Evolutionary conservation across 768 basidiomycete species (phyloP), one percentile per base, ranked within the genome.

Genomic region (Mycena capillaripes): DNA sequence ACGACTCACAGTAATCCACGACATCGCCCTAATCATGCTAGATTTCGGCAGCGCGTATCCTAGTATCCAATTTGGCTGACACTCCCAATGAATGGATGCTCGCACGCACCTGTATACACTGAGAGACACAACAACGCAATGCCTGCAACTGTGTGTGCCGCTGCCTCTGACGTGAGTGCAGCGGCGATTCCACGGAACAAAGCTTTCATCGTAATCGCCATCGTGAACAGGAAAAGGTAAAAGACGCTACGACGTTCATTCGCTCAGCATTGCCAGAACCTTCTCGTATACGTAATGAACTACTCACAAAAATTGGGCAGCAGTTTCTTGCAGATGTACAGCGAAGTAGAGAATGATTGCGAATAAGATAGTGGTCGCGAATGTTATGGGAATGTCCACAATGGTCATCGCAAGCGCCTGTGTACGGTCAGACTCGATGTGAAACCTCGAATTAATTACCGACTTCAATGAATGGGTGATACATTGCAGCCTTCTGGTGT

Each of bases 161-260:
- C 81, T 12, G 89, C 85, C 27, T 86, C 83, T 17, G 81, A 78
- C 46, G 82, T 82, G 75, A 89, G 86, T 7, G 82, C 82, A 0
- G 89, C 88, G 0, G 88, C 87, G 1, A 89, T 75, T 0, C 85
- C 82, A 19, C 92, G 85, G 87, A 92, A 94, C 83, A 89, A 88
- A 0, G 87, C 88, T 77, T 90, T 89, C 86, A 93, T 90, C 21
- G 89, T 81, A 46, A 92, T 63, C 42, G 89, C 84, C 71, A 88
- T 85, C 19, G 81, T 77, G 69, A 85, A 85, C 29, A 85, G 69
- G 57, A 87, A 84, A 42, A 93, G 77, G 78, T 85, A 82, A 78
- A 88, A 86, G 65, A 83, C 84, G 76, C 88, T 89, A n/a, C n/a
- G n/a, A n/a, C n/a, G 69, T 3, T 3, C 12, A 8, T 6, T 36